Base-by-base conservation (phyloP, 176 grass and related monocot genomes). In the Musa troglodytarum region DNA sequence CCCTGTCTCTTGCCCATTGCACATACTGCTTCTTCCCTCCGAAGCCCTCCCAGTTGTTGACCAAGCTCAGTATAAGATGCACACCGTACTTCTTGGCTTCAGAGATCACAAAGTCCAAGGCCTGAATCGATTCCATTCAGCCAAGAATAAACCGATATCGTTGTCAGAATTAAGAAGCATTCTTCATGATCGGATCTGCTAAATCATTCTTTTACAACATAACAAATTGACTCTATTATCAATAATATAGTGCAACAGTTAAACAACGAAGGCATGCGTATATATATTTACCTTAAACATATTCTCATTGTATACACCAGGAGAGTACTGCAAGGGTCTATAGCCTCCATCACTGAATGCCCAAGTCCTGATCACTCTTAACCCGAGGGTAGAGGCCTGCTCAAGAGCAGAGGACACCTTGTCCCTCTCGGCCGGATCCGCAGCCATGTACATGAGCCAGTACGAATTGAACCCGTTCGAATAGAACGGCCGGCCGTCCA, bases 41-140 rank as follows among this genome's bases (percentile, higher is more conserved):
- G 24, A 71, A 83, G 54, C 67, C 21, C 2, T 83, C 75, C 65
- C 55, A 76, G 49, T 80, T 83, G 57, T 87, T 87, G 29, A 83
- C 77, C 29, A 87, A 76, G 28, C 85, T 87, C 52, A 87, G 63
- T 14, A 83, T 87, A 63, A 87, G 55, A 54, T 75, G 63, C 25
- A 83, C 12, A 6, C 56, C 49, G 29, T 77, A 65, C 54, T 50
- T 83, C 16, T 52, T 79, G 64, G 81, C 77, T 51, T 87, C 85
- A 0, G 81, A 80, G 51, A 87, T 65, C 65, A 80, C 77, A 77
- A 83, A 87, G 68, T 87, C 85, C 24, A 87, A 73, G 10, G 34
- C 85, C 85, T 87, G 61, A 43, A 43, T 43, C 34, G 34, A 43
- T 43, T 5, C 34, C 34, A 43, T 43, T 43, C 34, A 43, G 34